Percentiles rank a stretch among this genome's conserved stretches.
phyloP scores from a whole-genome alignment of 1,284 basidiomycete genomes.

The Moesziomyces parantarcticus region DNA sequence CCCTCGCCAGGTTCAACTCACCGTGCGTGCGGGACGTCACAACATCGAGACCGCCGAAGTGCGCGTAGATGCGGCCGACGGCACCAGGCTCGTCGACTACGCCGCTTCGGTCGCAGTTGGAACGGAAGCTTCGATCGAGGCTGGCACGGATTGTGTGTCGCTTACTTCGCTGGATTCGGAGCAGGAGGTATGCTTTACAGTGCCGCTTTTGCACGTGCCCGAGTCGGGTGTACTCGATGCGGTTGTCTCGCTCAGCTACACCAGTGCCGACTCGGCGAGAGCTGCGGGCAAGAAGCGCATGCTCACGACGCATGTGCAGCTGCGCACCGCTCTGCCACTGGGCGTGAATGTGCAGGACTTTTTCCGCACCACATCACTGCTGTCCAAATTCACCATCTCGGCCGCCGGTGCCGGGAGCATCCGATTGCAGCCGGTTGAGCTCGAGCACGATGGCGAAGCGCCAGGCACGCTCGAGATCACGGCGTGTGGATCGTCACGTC shows the following conservation, averaged over 20 bases:
- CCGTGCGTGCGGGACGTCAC: conserved; percentile 49
- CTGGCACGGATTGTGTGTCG: background rate
- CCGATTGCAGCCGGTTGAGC: conserved; percentile 27
- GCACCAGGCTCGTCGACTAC: conserved; percentile 10
- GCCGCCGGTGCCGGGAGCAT: conserved; percentile 40
- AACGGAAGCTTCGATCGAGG: background rate
- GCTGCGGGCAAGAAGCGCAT: conserved; percentile 23
- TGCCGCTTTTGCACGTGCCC: conserved; percentile 36
- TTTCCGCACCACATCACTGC: conserved; percentile 53
- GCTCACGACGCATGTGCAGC: conserved; percentile 14
- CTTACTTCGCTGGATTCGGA: conserved; percentile 7
- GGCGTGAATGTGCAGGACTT: conserved; percentile 67
- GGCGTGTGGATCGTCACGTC: conserved; percentile 1
- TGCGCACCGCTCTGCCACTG: conserved; percentile 54
- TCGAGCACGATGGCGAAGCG: conserved; percentile 25
- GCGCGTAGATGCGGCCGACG: conserved; percentile 18
- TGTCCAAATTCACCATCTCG: conserved; percentile 60
- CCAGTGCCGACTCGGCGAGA: background rate
- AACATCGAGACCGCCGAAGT: conserved; percentile 37
- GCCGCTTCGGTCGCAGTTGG: too few species aligned
- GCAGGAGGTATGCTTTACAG: conserved; percentile 4
- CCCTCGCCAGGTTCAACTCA: conserved; percentile 41
- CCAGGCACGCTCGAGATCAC: conserved; percentile 14
- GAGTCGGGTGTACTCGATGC: conserved; percentile 32
- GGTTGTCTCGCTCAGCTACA: conserved; percentile 33